Base-by-base conservation (phyloP, 1,284 basidiomycete species). In the Ganoderma resinaceum region DNA sequence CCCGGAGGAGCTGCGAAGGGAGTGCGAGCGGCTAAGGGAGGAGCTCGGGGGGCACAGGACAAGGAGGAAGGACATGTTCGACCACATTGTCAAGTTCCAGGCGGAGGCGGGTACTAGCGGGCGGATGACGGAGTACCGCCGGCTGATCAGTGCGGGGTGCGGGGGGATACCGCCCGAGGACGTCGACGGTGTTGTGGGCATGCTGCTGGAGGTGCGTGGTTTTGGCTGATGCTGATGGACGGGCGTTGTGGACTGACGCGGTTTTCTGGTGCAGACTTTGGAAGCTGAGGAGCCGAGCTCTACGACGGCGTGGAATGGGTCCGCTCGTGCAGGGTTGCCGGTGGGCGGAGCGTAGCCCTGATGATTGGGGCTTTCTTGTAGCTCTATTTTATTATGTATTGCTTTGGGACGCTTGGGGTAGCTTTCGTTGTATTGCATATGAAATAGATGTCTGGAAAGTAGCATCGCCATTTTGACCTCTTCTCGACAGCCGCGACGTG, bases 91-190 rank as follows among this genome's bases (percentile, higher is more conserved):
- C 37, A 88, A 86, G 64, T 91, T 92, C 77, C 94, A 95, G 78
- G 92, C 94, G 23, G 95, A 96, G 80, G 91, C 94, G 16, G 96
- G 96, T 7, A 97, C 95, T 1, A 90, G 92, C 37, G 94, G 94
- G 29, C 87, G 91, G 70, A 96, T 98, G 89, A 86, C 89, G 1
- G 93, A 96, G 73, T 98, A 98, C 78, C 85, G 95, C 72, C 85
- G 91, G 70, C 80, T 98, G 65, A 95, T 98, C 75, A 91, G 92
- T 23, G 90, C 95, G 14, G 95, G 94, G 0, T 96, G 95, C 80
- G 94, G 94, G n/a, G 95, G 94, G 0, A 87, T 97, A n/a, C 87
- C 91, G 1, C 86, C 91, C 1, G 85, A 89, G 35, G 95, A 97
- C 73, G 92, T 98, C 38, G 96, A 98, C 75, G 87, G 88, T 70